A percentile compares a stretch with the other conserved stretches of the same genome.
Evolutionary conservation across 257 asterid genomes (phyloP).

Genomic region (Jaltomata sinuosa): DNA sequence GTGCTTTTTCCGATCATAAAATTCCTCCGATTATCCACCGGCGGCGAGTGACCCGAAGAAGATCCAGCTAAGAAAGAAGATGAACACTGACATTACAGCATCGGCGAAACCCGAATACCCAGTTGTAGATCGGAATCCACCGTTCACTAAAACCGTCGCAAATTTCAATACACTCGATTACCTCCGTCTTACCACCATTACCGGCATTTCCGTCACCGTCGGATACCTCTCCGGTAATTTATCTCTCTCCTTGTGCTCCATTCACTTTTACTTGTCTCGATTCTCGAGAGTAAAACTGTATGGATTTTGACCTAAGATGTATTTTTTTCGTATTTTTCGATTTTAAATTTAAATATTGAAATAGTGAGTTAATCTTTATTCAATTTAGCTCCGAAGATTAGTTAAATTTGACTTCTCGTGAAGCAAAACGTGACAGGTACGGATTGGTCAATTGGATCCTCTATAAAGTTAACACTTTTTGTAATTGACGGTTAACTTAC

Average conservation of each 20-base stretch:
- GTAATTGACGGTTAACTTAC: background rate
- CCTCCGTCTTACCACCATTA: constrained; percentile 79
- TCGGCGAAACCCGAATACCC: constrained; percentile 84
- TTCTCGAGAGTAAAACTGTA: too few relatives aligned
- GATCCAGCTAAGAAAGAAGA: background rate
- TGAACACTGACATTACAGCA: constrained; percentile 37
- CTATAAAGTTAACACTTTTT: background rate
- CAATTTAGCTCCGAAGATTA: too few relatives aligned
- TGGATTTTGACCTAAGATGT: too few relatives aligned
- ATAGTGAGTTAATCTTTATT: too few relatives aligned
- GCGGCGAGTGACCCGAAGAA: background rate
- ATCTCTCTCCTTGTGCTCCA: background rate
- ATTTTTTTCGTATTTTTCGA: too few relatives aligned
- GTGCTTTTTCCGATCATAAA: background rate
- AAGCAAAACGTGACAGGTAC: too few relatives aligned
- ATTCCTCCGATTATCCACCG: background rate
- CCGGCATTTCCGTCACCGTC: constrained; percentile 87
- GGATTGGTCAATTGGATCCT: background rate
- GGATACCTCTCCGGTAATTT: constrained; percentile 85
- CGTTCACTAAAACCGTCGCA: constrained; percentile 74
- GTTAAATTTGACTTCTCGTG: too few relatives aligned
- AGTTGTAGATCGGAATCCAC: constrained; percentile 88
- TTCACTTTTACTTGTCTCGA: too few relatives aligned
- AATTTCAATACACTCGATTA: constrained; percentile 86
- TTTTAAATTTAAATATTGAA: too few relatives aligned